These are phyloP conservation scores for Cotoneaster glaucophyllus DNA, from an alignment of 306 rosid genomes.

Conservation along the genomic window DNA sequence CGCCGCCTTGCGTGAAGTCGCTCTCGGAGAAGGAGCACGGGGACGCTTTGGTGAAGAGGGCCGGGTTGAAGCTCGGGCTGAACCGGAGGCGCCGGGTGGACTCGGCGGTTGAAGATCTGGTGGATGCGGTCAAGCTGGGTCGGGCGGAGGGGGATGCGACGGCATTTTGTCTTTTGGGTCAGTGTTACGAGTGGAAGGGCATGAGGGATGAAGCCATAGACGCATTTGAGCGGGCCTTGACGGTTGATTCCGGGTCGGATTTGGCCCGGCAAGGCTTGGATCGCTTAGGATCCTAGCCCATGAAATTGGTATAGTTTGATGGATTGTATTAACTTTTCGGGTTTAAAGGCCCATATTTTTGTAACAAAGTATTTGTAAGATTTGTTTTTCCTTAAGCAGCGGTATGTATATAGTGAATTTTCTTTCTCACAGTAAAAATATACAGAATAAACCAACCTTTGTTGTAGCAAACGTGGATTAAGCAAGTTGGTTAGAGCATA, in stretches of 20 bases:
- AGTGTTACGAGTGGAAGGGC: constrained; percentile 61
- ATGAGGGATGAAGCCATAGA: constrained; percentile 38
- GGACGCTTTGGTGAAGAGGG: constrained; percentile 43
- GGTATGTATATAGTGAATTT: too few relatives aligned
- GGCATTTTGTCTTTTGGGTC: constrained; percentile 47
- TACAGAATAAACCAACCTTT: not conserved
- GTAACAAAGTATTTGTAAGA: not conserved
- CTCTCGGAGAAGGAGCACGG: constrained; percentile 32
- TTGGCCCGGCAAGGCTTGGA: constrained; percentile 34
- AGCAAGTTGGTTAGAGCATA: not conserved
- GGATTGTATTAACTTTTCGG: not conserved
- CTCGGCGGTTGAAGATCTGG: constrained; percentile 58
- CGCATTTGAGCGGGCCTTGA: constrained; percentile 31
- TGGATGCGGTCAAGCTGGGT: constrained; percentile 30
- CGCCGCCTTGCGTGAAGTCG: constrained; percentile 36
- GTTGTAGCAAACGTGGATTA: not conserved
- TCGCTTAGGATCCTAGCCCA: constrained; percentile 14
- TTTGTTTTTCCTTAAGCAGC: not conserved
- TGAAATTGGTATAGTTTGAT: not conserved
- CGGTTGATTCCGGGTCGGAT: constrained; percentile 29
- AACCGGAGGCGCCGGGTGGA: constrained; percentile 51
- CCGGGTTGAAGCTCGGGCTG: constrained; percentile 45
- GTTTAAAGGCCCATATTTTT: not conserved
- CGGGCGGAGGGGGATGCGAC: constrained; percentile 8
- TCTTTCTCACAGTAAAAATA: not conserved